These are phyloP conservation scores for Sporisorium reilianum DNA, from an alignment of 1,284 basidiomycete species.

Conservation along the genomic window DNA sequence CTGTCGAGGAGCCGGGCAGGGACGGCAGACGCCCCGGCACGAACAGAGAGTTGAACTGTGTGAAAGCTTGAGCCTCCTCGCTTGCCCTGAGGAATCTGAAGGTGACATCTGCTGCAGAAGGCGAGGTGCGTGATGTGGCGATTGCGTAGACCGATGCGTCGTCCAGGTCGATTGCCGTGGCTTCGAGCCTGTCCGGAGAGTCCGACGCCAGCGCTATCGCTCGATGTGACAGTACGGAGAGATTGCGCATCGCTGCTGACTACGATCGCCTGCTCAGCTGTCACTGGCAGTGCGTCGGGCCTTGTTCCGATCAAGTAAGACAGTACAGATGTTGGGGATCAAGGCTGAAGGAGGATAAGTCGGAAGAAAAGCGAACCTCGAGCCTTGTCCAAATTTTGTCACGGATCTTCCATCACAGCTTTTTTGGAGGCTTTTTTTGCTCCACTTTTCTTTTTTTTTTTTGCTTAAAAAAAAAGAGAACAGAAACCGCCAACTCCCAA, in stretches of 20 bases:
- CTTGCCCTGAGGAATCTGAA: constrained; percentile 23
- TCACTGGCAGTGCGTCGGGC: no score
- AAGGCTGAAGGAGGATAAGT: background rate
- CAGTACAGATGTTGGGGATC: no score
- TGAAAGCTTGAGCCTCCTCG: constrained; percentile 5
- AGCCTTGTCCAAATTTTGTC: constrained; percentile 5
- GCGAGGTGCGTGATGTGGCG: constrained; percentile 33
- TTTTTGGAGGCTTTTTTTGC: background rate
- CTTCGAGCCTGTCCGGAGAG: constrained; percentile 27
- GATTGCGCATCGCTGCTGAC: constrained; percentile 37
- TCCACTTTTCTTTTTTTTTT: constrained; percentile 8
- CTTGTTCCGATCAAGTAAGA: no score
- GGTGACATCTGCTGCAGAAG: constrained; percentile 30
- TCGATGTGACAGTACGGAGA: constrained; percentile 39
- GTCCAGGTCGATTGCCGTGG: constrained; percentile 36
- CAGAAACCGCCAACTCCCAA: background rate
- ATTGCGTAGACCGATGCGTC: constrained; percentile 45
- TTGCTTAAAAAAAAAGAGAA: background rate
- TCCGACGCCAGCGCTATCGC: constrained; percentile 29
- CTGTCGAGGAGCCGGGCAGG: constrained; percentile 31
- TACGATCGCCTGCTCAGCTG: background rate
- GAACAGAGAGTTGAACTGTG: constrained; percentile 27
- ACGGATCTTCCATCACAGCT: background rate
- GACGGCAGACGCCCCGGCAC: constrained; percentile 27
- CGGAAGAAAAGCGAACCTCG: no score